These are phyloP conservation scores for Lactarius sanguifluus DNA, from an alignment of 768 basidiomycete genomes.

Conservation along the genomic window DNA sequence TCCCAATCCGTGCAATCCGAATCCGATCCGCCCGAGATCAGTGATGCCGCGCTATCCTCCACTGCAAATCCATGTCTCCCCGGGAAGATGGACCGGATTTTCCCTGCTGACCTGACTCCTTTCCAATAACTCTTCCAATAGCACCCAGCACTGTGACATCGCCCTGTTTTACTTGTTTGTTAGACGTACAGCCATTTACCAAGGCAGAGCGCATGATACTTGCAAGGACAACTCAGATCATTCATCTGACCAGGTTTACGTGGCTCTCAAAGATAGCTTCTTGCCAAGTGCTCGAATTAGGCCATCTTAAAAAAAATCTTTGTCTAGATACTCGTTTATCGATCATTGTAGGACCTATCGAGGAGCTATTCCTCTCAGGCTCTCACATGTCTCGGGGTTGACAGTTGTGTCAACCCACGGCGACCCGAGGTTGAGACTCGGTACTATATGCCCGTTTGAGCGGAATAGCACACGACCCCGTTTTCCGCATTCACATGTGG, in stretches of 20 bases:
- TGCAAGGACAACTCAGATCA: not conserved
- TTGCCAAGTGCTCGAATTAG: not conserved
- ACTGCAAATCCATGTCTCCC: not conserved
- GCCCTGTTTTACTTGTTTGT: not conserved
- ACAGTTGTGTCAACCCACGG: not conserved
- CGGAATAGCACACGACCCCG: not conserved
- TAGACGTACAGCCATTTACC: not conserved
- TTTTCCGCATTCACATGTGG: not conserved
- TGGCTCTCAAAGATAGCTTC: not conserved
- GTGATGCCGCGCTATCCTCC: no score
- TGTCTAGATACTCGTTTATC: not conserved
- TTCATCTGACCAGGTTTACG: not conserved
- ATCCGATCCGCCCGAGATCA: not conserved
- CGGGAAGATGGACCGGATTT: not conserved
- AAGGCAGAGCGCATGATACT: not conserved
- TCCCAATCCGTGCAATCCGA: conserved; percentile 2
- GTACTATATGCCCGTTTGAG: not conserved
- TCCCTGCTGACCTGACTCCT: not conserved
- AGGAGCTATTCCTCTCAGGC: no score
- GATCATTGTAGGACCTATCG: not conserved
- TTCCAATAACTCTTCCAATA: not conserved
- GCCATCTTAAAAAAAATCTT: not conserved
- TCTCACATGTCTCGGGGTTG: not conserved
- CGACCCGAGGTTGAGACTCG: not conserved
- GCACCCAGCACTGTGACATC: not conserved